Evolutionary conservation across 129 eudicot genomes (phyloP), one percentile per base, ranked within the genome.

Genomic region (Flaveria bidentis): DNA sequence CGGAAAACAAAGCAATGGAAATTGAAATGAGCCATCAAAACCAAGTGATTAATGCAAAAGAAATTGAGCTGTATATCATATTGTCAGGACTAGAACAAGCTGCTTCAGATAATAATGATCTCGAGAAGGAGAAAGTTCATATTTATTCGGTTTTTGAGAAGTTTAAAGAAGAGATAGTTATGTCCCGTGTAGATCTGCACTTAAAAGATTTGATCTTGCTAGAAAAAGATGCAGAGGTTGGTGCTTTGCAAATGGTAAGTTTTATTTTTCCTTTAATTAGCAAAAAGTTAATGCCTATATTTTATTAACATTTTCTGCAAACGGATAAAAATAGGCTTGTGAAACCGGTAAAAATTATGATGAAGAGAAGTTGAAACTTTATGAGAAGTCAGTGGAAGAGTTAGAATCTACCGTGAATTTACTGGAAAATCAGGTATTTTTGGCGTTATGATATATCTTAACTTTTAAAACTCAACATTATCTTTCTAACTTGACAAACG

Each of bases 381-480:
- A 88, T 75, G 92, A 85, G 81, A 88, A 73, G 69, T 90, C 97
- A 6, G 93, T 93, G 26, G 89, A 93, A 82, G 98, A 90, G 85
- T 80, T 93, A 33, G 92, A 92, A 69, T 84, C 22, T 41, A 66
- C 71, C 2, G 51, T 66, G 25, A 41, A 39, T 66, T 39, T 66
- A 66, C 51, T 66, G 2, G 71, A 66, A 66, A 66, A 66, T 15
- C 71, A 66, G 71, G 71, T 66, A 63, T 33, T 28, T 63, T 23
- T 23, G n/a, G 5, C 23, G 18, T 9, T 36, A 36, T 10, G 33
- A 18, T 9, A 57, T 57, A 28, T 28, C 10, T 20, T 8, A 57
- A 57, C 15, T 57, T 55, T 17, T n/a, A 58, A 22, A 58, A 9
- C 65, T 58, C 16, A 58, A 10, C 6, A 6, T 23, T 26, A 25